Conservation (phyloP, 2,329 filamentous ascomycete genomes). For the Aaosphaeria arxii region DNA sequence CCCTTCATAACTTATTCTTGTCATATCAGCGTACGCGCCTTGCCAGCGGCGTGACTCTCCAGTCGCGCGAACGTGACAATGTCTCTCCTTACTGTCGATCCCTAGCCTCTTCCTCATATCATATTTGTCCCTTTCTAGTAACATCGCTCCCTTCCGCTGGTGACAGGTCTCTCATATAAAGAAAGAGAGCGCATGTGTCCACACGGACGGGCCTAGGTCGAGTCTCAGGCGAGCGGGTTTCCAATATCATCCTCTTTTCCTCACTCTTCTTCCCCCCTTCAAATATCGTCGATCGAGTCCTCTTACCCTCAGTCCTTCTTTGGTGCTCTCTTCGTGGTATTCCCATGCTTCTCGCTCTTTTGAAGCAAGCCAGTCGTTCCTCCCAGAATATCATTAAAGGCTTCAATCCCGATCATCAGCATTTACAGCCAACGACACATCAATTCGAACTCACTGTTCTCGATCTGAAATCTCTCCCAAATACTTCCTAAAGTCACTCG, state of each 20-base stretch:
- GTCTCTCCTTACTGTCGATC: conserved; percentile 32
- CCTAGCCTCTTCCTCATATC: not conserved
- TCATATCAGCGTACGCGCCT: not conserved
- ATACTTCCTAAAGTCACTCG: not conserved
- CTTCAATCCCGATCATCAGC: conserved; percentile 1
- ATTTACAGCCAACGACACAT: not conserved
- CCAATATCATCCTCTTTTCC: not conserved
- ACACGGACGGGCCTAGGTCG: not conserved
- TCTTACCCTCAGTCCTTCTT: not conserved
- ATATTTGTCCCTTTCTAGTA: not conserved
- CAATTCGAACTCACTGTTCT: conserved; percentile 4
- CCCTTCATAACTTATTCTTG: not conserved
- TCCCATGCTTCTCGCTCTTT: conserved; percentile 9
- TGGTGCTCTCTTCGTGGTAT: not conserved
- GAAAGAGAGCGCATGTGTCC: not conserved
- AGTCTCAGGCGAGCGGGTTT: not conserved
- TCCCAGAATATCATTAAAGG: conserved; percentile 7
- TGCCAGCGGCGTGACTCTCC: not conserved
- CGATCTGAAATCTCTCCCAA: conserved; percentile 6
- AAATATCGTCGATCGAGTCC: not conserved
- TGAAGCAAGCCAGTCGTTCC: conserved; percentile 11
- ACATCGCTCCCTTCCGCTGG: not conserved
- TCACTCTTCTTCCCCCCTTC: not conserved
- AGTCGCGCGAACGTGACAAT: conserved; percentile 10
- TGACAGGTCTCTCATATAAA: conserved; percentile 2